Evolutionary conservation across 257 asterid genomes (phyloP).

Genomic region (Lycium barbarum): DNA sequence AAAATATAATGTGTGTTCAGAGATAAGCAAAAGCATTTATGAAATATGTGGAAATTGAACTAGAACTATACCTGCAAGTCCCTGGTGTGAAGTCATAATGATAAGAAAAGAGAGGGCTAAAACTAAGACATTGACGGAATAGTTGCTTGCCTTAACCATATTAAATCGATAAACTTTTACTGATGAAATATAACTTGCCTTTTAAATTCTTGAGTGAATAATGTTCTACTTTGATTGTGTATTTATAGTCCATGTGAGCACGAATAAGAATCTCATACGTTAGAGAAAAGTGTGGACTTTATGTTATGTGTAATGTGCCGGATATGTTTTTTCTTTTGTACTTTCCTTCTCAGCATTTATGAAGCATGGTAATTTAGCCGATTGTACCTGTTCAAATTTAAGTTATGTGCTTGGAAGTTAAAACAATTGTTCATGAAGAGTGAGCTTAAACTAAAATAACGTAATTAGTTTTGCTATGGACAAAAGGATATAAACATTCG

Average conservation of each 20-base stretch:
- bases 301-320: neutral
- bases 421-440: neutral
- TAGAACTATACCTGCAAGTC: neutral
- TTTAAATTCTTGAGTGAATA: neutral
- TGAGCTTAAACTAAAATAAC: neutral
- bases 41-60: neutral
- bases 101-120: neutral
- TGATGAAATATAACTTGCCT: neutral
- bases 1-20: neutral
- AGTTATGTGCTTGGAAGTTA: neutral
- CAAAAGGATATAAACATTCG: neutral
- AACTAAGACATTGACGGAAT: neutral
- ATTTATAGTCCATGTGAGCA: neutral
- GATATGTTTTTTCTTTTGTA: neutral
- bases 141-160: neutral
- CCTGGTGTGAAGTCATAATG: slow-evolving; percentile 4
- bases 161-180: neutral
- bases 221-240: neutral
- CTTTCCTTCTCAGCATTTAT: neutral
- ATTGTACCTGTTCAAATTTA: neutral
- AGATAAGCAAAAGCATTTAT: neutral
- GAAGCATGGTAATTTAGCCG: neutral
- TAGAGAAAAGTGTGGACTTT: neutral
- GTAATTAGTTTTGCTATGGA: neutral
- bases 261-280: neutral